Evolutionary conservation across 2,329 filamentous ascomycete genomes (phyloP).

Genomic region (Purpureocillium lavendulum): DNA sequence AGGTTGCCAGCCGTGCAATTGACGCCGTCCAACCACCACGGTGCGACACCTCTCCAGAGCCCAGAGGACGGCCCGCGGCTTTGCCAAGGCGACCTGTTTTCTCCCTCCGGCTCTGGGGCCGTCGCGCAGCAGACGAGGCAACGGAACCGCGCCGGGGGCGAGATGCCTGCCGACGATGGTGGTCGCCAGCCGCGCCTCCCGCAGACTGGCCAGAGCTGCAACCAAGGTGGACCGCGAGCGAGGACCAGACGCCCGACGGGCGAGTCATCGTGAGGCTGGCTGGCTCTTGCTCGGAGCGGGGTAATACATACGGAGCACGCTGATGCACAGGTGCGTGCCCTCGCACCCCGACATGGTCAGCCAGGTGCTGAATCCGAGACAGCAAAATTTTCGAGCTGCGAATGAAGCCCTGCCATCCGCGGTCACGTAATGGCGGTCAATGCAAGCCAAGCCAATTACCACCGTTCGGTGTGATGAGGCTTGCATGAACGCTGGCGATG

Average conservation of each 20-base stretch:
- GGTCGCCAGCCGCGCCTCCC: too few relatives aligned
- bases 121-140: too few relatives aligned
- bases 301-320: background rate
- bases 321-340: too few relatives aligned
- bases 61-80: too few relatives aligned
- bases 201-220: background rate
- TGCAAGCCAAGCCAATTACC: constrained; percentile 1
- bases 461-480: constrained; percentile 7
- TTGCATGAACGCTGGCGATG: constrained; percentile 2
- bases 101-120: too few relatives aligned
- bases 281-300: background rate
- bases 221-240: background rate
- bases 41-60: too few relatives aligned
- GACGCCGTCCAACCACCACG: too few relatives aligned
- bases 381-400: background rate
- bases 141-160: too few relatives aligned
- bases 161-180: too few relatives aligned
- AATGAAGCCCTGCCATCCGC: background rate
- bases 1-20: too few relatives aligned
- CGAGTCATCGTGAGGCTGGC: constrained; percentile 1
- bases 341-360: constrained; percentile 1
- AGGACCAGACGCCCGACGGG: background rate
- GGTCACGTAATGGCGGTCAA: constrained; percentile 6
- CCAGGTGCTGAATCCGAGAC: background rate
- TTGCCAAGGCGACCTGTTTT: too few relatives aligned